Conservation (phyloP, 192 early-diverging fungal species). For the Coemansia interrupta region DNA sequence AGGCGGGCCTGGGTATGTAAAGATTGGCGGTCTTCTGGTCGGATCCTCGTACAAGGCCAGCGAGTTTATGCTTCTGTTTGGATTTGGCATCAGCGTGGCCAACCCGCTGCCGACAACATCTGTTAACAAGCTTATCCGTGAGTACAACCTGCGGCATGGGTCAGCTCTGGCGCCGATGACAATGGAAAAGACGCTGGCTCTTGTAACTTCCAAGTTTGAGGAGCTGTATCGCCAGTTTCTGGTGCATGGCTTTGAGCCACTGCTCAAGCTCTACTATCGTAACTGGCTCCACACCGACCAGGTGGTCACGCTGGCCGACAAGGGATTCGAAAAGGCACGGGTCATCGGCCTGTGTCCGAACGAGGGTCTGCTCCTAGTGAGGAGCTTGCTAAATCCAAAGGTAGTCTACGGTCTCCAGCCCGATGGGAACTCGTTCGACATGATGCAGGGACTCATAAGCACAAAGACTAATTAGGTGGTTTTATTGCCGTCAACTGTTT, state of each 20-base stretch:
- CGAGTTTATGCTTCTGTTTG: constrained; percentile 79
- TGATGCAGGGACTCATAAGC: constrained; percentile 86
- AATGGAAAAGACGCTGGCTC: constrained; percentile 43
- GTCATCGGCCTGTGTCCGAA: constrained; percentile 75
- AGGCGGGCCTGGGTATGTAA: constrained; percentile 50
- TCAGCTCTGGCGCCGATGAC: constrained; percentile 42
- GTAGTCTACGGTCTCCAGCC: constrained; percentile 78
- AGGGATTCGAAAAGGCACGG: constrained; percentile 55
- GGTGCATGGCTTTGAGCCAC: constrained; percentile 62
- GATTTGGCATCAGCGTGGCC: constrained; percentile 80
- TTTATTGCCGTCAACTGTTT: background rate
- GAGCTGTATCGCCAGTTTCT: constrained; percentile 71
- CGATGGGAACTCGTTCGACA: constrained; percentile 97
- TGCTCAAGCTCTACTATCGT: constrained; percentile 75
- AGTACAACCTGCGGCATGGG: constrained; percentile 54
- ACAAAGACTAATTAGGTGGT: background rate
- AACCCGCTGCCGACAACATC: constrained; percentile 84
- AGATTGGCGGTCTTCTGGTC: constrained; percentile 90
- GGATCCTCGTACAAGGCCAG: constrained; percentile 70
- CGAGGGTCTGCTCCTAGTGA: constrained; percentile 71
- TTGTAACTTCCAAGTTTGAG: constrained; percentile 72
- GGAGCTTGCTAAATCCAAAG: constrained; percentile 55
- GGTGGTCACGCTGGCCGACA: constrained; percentile 61
- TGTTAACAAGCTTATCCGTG: constrained; percentile 73
- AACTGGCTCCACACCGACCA: constrained; percentile 85